Conservation (phyloP, 108 stramenopile genomes). For the Fragilariopsis cylindrus region DNA sequence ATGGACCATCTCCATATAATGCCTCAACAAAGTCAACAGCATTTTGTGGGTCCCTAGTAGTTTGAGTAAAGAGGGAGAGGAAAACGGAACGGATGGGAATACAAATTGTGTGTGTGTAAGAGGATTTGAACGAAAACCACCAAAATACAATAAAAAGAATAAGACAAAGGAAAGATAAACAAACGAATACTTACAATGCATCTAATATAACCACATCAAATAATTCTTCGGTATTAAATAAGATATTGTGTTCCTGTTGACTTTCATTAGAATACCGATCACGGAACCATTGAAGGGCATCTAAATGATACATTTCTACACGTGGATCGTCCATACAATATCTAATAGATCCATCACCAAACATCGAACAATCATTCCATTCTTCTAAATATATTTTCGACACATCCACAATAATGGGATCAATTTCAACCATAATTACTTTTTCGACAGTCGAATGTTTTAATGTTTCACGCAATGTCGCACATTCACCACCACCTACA, state of each 20-base stretch:
- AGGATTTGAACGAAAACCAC: too few relatives aligned
- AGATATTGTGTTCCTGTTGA: conserved; percentile 1
- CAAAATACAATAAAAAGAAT: too few relatives aligned
- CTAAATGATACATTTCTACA: conserved; percentile 44
- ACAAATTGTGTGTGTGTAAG: too few relatives aligned
- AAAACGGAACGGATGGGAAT: too few relatives aligned
- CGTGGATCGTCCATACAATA: conserved; percentile 75
- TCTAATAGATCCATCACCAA: conserved; percentile 38
- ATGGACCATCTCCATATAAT: conserved; percentile 48
- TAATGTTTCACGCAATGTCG: conserved; percentile 77
- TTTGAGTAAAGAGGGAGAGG: too few relatives aligned
- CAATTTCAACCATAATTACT: conserved; percentile 90
- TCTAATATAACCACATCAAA: conserved; percentile 84
- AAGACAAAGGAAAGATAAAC: not conserved
- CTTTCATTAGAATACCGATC: conserved; percentile 28
- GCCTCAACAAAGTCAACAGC: conserved; percentile 48
- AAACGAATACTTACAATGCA: conserved; percentile 50
- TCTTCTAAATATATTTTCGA: conserved; percentile 65
- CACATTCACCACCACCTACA: conserved; percentile 77
- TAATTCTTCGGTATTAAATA: conserved; percentile 12
- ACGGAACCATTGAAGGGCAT: conserved; percentile 64
- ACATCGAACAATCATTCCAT: conserved; percentile 65
- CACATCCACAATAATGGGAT: conserved; percentile 64
- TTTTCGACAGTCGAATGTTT: conserved; percentile 82
- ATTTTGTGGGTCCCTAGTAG: conserved; percentile 41